Evolutionary conservation across 768 basidiomycete species (phyloP), one percentile per base, ranked within the genome.

Genomic region (Pisolithus sp.): DNA sequence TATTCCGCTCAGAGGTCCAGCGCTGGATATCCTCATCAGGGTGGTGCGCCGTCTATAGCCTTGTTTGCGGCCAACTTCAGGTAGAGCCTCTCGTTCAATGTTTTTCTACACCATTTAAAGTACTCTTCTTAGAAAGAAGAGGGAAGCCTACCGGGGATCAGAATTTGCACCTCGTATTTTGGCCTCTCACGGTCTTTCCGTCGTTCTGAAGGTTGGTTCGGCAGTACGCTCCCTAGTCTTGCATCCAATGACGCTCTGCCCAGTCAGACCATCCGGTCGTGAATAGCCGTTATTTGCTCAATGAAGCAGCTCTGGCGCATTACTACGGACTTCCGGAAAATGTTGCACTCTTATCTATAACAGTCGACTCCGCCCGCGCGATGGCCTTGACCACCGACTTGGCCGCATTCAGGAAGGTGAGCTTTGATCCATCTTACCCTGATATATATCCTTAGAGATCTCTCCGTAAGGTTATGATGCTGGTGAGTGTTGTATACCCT

Each of bases 131-230:
- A 80, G 88, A 36, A 80, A 82, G 58, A 93, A 92, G 68, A 79
- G 85, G 8, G 93, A 96, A 67, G 79, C 89, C 0, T 94, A 87
- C 64, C 75, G 88, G 43, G 80, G 81, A 1, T 86, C 87, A 1
- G 87, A 88, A 58, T 93, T 87, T 58, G 89, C 91, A 0, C 80
- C 89, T 5, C 81, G 82, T 31, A 76, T 93, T 46, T 72, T 94
- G 6, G 76, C 83, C 2, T 78, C 85, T 44, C 71, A 82, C 41
- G 86, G 82, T 3, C 63, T 93, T 44, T 74, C 75, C 0, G 83
- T 91, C 4, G 70, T 83, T 9, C 82, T 92, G 82, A 92, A 93
- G 79, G 87, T 77, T 50, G 28, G 62, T 60, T 12, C 13, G 18
- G 23, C 7, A 5, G 23, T 12, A 21, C 21, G 9, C 20, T n/a